Base-by-base conservation (phyloP, 2,329 filamentous ascomycete species). In the Neoarthrinium moseri region DNA sequence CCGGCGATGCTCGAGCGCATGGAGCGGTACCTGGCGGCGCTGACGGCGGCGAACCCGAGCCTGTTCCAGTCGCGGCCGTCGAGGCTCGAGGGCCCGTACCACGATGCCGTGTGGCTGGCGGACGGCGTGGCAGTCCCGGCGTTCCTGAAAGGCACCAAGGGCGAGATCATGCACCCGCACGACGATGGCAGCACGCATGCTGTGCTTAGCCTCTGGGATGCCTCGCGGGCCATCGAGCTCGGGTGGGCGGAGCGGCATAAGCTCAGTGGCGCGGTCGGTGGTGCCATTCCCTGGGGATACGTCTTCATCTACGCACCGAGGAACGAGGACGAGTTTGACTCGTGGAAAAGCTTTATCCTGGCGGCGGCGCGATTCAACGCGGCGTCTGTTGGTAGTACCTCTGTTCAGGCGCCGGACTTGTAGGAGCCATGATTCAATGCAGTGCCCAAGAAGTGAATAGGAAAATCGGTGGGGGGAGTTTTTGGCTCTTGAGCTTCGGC, bases 161-260 rank as follows among this genome's bases (percentile, higher is more conserved):
- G 62, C 6, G 70, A 73, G 56, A 58, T 65, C 11, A 56, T 56
- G 5, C 70, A 73, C 48, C 57, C 66, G 18, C 70, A 73, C 46
- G 46, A 46, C 10, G 70, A 73, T 47, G 64, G 65, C 7, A 70
- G 66, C 51, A 51, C 64, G 21, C 70, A 73, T 51, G 40, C 68
- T 15, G 58, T 60, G 4, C 54, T 73, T 23, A 65, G 65, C 44
- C 59, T 69, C 5, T 56, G 52, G 2, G 70, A 73, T 43, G 69
- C 67, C 2, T 59, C 60, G 37, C 51, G 55, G 33, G 60, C 60
- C 3, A 61, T 71, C 36, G 54, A 45, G 4, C 57, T 52, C 33
- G 67, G 68, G 1, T 73, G 70, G 70, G 69, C 60, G 15, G 63
- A 70, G 56, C 54, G 70, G 4, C 70, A 72, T 39, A 51, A 49